These are phyloP conservation scores for Fusarium solani-melongenae DNA, from an alignment of 2,329 filamentous ascomycete genomes.

Conservation along the genomic window DNA sequence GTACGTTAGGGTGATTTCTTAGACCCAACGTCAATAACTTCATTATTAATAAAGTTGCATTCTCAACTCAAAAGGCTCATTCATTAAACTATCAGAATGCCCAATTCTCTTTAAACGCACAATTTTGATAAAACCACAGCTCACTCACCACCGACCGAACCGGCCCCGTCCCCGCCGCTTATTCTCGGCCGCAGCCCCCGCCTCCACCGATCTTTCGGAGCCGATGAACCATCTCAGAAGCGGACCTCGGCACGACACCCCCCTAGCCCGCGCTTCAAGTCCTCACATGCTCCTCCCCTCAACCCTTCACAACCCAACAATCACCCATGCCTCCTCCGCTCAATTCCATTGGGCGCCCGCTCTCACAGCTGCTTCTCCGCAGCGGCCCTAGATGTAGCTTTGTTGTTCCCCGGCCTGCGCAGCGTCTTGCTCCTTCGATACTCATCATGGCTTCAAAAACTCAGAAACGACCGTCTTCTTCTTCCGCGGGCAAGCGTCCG, in stretches of 20 bases:
- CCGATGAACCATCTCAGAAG: slow-evolving; percentile 15
- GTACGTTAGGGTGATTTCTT: background rate
- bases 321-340: slow-evolving; percentile 29
- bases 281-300: slow-evolving; percentile 28
- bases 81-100: background rate
- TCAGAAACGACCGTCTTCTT: slow-evolving; percentile 23
- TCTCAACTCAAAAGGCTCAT: background rate
- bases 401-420: background rate
- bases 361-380: slow-evolving; percentile 15
- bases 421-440: background rate
- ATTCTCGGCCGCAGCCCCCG: slow-evolving; percentile 2
- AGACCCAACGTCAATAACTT: background rate
- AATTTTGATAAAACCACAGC: background rate
- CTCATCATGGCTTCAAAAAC: slow-evolving; percentile 22
- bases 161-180: background rate
- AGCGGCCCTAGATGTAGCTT: slow-evolving; percentile 15
- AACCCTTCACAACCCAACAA: background rate
- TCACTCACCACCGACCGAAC: background rate
- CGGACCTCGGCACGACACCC: slow-evolving; percentile 41
- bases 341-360: slow-evolving; percentile 20
- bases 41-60: background rate
- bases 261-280: slow-evolving; percentile 15
- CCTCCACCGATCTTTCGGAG: slow-evolving; percentile 20
- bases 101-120: background rate
- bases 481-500: slow-evolving; percentile 39